Evolutionary conservation across 768 basidiomycete species (phyloP).

Genomic region (Thelephora ganbajun): DNA sequence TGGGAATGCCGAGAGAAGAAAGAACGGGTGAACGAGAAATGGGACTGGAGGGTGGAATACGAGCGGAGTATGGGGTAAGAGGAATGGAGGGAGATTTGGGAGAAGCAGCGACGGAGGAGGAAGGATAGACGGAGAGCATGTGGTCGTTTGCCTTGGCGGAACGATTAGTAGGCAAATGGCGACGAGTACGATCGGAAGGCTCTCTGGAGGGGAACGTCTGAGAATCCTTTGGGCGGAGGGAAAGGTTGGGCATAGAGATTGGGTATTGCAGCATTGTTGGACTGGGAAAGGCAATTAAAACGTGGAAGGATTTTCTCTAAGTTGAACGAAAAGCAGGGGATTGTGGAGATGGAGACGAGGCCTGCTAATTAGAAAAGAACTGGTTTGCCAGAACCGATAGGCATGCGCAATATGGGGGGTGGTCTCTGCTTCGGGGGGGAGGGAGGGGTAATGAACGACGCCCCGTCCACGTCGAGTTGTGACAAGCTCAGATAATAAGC

Average conservation of each 20-base stretch:
- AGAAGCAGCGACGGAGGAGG: constrained; percentile 15
- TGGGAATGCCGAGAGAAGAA: constrained; percentile 11
- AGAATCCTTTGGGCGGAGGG: constrained; percentile 15
- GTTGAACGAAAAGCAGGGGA: not conserved
- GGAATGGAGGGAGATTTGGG: constrained; percentile 18
- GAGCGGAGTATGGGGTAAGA: constrained; percentile 20
- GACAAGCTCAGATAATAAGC: not conserved
- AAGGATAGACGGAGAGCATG: constrained; percentile 9
- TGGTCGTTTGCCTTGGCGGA: constrained; percentile 9
- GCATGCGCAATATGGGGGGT: constrained; percentile 2
- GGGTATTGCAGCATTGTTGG: constrained; percentile 23
- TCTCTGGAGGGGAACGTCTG: constrained; percentile 12
- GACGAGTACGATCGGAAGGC: constrained; percentile 2
- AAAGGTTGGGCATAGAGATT: constrained; percentile 20
- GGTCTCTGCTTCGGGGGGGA: constrained; percentile 2
- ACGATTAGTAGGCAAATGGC: constrained; percentile 5
- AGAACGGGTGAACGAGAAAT: constrained; percentile 20
- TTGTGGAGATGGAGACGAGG: not conserved
- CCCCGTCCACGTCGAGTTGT: constrained; percentile 7
- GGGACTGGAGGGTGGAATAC: constrained; percentile 18
- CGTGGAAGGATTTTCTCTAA: too few relatives aligned
- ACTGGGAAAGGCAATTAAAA: not conserved
- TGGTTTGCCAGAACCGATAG: not conserved
- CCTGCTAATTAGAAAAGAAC: not conserved
- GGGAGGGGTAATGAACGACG: not conserved